These are phyloP conservation scores for Comarum palustre DNA, from an alignment of 306 rosid species.

Conservation along the genomic window DNA sequence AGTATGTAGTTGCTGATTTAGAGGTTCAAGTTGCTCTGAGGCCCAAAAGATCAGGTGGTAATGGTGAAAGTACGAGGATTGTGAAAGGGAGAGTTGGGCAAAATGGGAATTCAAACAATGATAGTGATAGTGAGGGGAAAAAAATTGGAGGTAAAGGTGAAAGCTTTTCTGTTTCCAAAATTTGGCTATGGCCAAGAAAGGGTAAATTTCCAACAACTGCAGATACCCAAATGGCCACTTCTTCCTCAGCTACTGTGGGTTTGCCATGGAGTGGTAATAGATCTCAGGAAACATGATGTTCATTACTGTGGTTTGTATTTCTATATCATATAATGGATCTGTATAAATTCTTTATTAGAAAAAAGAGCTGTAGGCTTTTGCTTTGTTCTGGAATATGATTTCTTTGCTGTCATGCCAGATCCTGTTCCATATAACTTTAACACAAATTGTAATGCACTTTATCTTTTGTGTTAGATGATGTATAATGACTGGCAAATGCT, in stretches of 20 bases:
- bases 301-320: constrained; percentile 8
- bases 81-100: constrained; percentile 51
- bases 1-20: constrained; percentile 81
- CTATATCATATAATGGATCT: background rate
- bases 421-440: constrained; percentile 25
- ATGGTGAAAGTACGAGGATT: constrained; percentile 54
- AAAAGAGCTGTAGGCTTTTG: constrained; percentile 3
- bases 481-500: constrained; percentile 18
- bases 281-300: constrained; percentile 39
- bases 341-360: background rate
- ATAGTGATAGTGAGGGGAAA: constrained; percentile 62
- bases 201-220: constrained; percentile 53
- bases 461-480: constrained; percentile 17
- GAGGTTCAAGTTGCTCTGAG: constrained; percentile 69
- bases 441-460: constrained; percentile 27
- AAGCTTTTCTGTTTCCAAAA: constrained; percentile 85
- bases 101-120: constrained; percentile 43
- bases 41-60: constrained; percentile 42
- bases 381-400: constrained; percentile 23
- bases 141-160: constrained; percentile 79
- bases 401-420: constrained; percentile 31
- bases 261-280: constrained; percentile 51
- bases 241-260: constrained; percentile 41
- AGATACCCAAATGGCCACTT: constrained; percentile 41
- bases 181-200: constrained; percentile 92